Conservation (phyloP, 768 basidiomycete genomes). For the Tricholoma terreum region DNA sequence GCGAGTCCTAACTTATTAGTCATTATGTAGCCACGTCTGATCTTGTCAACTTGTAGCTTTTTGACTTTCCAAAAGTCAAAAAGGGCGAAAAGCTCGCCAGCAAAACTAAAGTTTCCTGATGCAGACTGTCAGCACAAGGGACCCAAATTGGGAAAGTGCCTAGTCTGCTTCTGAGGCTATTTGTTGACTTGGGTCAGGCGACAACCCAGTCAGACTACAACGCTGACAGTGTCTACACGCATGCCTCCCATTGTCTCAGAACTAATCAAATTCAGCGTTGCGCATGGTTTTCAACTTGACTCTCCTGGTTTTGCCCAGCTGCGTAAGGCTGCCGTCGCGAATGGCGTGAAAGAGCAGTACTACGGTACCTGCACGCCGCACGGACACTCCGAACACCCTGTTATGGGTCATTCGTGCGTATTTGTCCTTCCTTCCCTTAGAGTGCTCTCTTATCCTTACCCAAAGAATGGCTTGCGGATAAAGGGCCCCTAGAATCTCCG, state of each 20-base stretch:
- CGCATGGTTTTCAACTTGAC: neutral
- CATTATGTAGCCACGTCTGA: no score
- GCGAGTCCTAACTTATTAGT: no score
- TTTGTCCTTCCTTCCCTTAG: neutral
- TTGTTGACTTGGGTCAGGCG: no score
- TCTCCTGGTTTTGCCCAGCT: neutral
- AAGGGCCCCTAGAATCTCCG: neutral
- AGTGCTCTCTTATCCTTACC: neutral
- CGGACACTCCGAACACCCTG: neutral
- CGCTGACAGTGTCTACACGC: no score
- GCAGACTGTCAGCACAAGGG: no score
- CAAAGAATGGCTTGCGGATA: neutral
- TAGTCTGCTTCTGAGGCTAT: no score
- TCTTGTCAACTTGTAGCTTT: no score
- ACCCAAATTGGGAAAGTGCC: no score
- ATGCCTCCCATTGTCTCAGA: neutral
- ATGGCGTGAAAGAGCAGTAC: neutral
- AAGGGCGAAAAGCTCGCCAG: no score
- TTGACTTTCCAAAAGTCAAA: no score
- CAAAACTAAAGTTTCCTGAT: no score
- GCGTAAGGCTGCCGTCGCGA: neutral
- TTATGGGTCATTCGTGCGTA: neutral
- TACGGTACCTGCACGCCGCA: neutral
- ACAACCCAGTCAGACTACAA: no score
- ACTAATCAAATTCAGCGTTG: constrained; percentile 1